Conservation (phyloP, 1,139 yeast species). For the Blastobotrys raffinosifermentans region DNA sequence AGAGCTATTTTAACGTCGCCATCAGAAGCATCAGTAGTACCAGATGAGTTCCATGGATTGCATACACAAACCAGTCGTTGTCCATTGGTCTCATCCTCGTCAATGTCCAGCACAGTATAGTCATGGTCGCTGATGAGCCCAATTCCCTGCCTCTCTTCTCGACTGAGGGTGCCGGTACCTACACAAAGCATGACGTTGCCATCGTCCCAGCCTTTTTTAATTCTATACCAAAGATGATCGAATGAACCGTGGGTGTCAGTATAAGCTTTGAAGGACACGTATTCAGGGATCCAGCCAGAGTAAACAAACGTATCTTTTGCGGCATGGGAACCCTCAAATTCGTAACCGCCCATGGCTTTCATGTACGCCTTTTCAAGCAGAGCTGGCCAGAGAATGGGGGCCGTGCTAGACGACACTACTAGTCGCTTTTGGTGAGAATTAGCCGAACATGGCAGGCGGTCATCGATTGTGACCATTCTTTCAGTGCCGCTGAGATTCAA, state of each 20-base stretch:
- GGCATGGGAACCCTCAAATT: constrained; percentile 71
- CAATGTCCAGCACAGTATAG: constrained; percentile 47
- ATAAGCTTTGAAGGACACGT: constrained; percentile 30
- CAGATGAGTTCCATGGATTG: constrained; percentile 47
- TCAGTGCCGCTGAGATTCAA: constrained; percentile 55
- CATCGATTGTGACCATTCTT: constrained; percentile 48
- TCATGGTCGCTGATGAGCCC: constrained; percentile 61
- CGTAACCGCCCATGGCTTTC: constrained; percentile 58
- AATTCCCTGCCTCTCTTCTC: constrained; percentile 35
- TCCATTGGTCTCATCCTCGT: constrained; percentile 22
- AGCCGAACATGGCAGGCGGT: constrained; percentile 35
- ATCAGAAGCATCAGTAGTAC: constrained; percentile 2
- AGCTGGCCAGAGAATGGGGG: constrained; percentile 53
- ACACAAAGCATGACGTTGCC: constrained; percentile 50
- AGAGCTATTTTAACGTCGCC: constrained; percentile 6
- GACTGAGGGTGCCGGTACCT: constrained; percentile 56
- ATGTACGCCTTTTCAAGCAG: constrained; percentile 72
- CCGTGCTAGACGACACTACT: neutral
- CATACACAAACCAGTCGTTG: constrained; percentile 35
- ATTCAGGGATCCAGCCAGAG: constrained; percentile 74
- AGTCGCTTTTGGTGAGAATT: neutral
- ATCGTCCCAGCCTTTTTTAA: constrained; percentile 29
- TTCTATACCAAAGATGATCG: constrained; percentile 35
- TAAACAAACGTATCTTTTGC: constrained; percentile 65
- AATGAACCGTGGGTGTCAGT: constrained; percentile 23